Percentiles rank a stretch among this genome's conserved stretches.
Conservation (phyloP, 2,329 filamentous ascomycete genomes). For the Ascomycota sp. region DNA sequence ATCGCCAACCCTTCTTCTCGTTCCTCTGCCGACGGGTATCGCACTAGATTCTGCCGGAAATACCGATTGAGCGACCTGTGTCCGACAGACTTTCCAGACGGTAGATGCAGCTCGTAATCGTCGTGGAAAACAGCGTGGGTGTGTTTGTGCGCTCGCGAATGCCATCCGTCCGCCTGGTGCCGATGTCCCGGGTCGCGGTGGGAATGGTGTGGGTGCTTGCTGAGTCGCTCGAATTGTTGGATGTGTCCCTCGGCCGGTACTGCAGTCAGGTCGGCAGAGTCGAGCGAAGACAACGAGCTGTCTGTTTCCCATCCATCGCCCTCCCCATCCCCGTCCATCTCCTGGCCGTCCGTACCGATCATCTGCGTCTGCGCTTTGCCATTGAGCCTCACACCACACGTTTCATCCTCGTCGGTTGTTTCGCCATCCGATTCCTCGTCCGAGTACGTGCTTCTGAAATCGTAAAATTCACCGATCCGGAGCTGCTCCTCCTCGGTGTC, state of each 20-base stretch:
- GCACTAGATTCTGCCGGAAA: constrained; percentile 80
- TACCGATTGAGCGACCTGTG: constrained; percentile 77
- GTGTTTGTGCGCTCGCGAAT: constrained; percentile 63
- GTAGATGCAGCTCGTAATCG: constrained; percentile 84
- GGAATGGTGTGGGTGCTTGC: constrained; percentile 56
- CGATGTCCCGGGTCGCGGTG: constrained; percentile 51
- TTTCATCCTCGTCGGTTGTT: constrained; percentile 16
- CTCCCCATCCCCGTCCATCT: constrained; percentile 29
- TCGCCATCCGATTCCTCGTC: constrained; percentile 40
- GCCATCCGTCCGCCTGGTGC: constrained; percentile 55
- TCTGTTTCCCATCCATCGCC: constrained; percentile 92
- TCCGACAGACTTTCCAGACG: constrained; percentile 72
- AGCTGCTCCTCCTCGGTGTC: constrained; percentile 75
- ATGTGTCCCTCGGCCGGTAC: constrained; percentile 55
- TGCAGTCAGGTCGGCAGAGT: constrained; percentile 64
- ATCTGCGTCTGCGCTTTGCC: constrained; percentile 33
- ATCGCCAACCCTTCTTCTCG: constrained; percentile 47
- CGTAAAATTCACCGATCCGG: constrained; percentile 89
- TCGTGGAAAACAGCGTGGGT: constrained; percentile 66
- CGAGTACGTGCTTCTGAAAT: constrained; percentile 89
- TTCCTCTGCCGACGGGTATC: constrained; percentile 62
- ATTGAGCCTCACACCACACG: constrained; percentile 51
- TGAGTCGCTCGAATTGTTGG: constrained; percentile 51
- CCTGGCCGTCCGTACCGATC: constrained; percentile 27
- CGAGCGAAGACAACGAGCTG: constrained; percentile 69